Evolutionary conservation across 495 filamentous ascomycete genomes (phyloP).

Genomic region (Penicillium canariense): DNA sequence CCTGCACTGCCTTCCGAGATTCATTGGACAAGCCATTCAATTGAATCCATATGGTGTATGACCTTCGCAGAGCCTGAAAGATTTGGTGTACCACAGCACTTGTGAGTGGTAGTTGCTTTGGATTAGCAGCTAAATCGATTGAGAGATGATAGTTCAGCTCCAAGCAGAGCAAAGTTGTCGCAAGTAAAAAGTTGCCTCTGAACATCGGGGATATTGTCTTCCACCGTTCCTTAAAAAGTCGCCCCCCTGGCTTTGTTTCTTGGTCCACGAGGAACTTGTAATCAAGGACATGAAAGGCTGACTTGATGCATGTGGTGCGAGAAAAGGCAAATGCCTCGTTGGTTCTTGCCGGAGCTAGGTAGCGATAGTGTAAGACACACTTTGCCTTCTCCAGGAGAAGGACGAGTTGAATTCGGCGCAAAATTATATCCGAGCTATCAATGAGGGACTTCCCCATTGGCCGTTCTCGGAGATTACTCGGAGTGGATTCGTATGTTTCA

Average conservation of each 20-base stretch:
- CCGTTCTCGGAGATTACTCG: slow-evolving; percentile 31
- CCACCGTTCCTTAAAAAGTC: slow-evolving; percentile 33
- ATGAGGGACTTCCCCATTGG: slow-evolving; percentile 38
- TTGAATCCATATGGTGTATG: slow-evolving; percentile 65
- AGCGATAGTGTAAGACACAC: slow-evolving; percentile 43
- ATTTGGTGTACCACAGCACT: slow-evolving; percentile 59
- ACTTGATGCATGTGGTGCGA: slow-evolving; percentile 39
- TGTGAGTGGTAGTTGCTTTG: slow-evolving; percentile 10
- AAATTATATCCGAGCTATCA: slow-evolving; percentile 36
- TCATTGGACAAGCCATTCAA: slow-evolving; percentile 64
- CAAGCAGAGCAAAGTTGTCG: slow-evolving; percentile 37
- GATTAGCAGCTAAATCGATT: background rate
- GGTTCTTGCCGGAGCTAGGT: slow-evolving; percentile 30
- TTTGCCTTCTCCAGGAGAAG: slow-evolving; percentile 42
- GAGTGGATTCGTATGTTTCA: slow-evolving; percentile 33
- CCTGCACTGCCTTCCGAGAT: slow-evolving; percentile 65
- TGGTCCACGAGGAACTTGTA: slow-evolving; percentile 25
- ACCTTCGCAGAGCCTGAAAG: slow-evolving; percentile 60
- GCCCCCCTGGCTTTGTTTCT: slow-evolving; percentile 27
- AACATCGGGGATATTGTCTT: slow-evolving; percentile 29
- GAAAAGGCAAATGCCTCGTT: slow-evolving; percentile 33
- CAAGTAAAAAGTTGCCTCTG: slow-evolving; percentile 36
- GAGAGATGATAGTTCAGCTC: slow-evolving; percentile 23
- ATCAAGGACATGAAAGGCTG: slow-evolving; percentile 34
- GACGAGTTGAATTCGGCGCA: slow-evolving; percentile 41